These are phyloP conservation scores for Phyllosticta capitalensis DNA, from an alignment of 2,329 filamentous ascomycete genomes.

Conservation along the genomic window DNA sequence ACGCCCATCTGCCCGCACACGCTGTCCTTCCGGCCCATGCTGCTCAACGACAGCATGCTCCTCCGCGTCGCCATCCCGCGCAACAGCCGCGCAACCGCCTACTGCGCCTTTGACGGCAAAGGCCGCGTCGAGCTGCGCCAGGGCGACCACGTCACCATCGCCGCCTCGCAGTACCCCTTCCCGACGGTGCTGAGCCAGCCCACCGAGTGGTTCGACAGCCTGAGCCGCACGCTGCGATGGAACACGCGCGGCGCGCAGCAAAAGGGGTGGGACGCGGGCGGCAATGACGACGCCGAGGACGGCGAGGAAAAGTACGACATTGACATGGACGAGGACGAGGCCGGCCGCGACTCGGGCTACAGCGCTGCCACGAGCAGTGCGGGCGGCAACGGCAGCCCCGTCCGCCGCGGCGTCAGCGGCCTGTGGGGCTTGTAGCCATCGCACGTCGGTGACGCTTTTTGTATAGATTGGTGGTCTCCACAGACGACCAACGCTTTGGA, in stretches of 20 bases:
- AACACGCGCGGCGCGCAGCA: constrained; percentile 88
- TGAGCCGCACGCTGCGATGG: constrained; percentile 86
- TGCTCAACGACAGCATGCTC: constrained; percentile 88
- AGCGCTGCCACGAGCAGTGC: constrained; percentile 27
- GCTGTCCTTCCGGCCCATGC: constrained; percentile 93
- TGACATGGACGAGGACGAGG: constrained; percentile 62
- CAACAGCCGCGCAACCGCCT: constrained; percentile 81
- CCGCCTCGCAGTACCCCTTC: constrained; percentile 92
- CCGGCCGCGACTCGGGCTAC: constrained; percentile 34
- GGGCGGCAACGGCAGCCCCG: constrained; percentile 15
- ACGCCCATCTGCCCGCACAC: constrained; percentile 98
- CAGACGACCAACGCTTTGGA: background rate
- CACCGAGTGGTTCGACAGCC: constrained; percentile 94
- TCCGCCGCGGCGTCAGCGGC: constrained; percentile 2
- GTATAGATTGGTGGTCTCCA: background rate
- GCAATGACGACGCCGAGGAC: constrained; percentile 38
- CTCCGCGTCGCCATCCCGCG: constrained; percentile 80
- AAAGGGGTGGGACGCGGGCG: constrained; percentile 60
- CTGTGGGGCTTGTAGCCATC: constrained; percentile 1
- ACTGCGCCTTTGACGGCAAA: constrained; percentile 96
- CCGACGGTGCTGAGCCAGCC: constrained; percentile 85
- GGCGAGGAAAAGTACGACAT: constrained; percentile 70
- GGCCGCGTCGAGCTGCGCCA: constrained; percentile 85
- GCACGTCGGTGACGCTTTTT: background rate
- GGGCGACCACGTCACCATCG: constrained; percentile 92